Evolutionary conservation across 2,329 filamentous ascomycete species (phyloP).

Genomic region (Fusarium sp.): DNA sequence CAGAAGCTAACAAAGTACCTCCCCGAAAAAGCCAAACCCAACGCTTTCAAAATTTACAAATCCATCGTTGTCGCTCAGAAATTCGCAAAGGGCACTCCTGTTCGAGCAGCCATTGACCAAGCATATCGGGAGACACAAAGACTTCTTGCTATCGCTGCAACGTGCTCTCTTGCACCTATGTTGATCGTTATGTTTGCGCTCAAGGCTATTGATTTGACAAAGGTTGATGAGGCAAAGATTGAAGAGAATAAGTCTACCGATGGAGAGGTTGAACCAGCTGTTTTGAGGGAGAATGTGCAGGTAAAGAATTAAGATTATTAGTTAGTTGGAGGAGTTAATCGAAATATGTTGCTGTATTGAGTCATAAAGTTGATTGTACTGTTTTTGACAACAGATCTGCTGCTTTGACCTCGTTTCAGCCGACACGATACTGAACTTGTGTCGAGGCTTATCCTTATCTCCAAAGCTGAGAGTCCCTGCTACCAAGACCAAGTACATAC

Average conservation of each 20-base stretch:
- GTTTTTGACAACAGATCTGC: rapidly evolving
- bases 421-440: not conserved
- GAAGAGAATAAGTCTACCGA: slow-evolving; percentile 23
- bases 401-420: too few species aligned
- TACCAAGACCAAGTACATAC: too few species aligned
- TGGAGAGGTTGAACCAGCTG: not conserved
- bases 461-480: too few species aligned
- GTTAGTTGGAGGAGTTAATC: not conserved
- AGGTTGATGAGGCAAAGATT: slow-evolving; percentile 29
- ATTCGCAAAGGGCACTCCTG: slow-evolving; percentile 37
- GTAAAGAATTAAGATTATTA: not conserved
- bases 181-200: slow-evolving; percentile 45
- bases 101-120: slow-evolving; percentile 44
- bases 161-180: slow-evolving; percentile 42
- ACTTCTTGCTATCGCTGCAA: slow-evolving; percentile 46
- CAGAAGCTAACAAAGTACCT: slow-evolving; percentile 45
- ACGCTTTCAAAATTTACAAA: slow-evolving; percentile 47
- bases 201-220: slow-evolving; percentile 42
- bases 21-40: slow-evolving; percentile 33
- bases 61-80: slow-evolving; percentile 48
- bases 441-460: too few species aligned
- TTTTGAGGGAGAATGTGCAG: not conserved
- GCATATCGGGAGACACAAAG: slow-evolving; percentile 47
- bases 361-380: too few species aligned
- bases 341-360: rapidly evolving